Base-by-base conservation (phyloP, 768 basidiomycete species). In the Mycena polygramma region DNA sequence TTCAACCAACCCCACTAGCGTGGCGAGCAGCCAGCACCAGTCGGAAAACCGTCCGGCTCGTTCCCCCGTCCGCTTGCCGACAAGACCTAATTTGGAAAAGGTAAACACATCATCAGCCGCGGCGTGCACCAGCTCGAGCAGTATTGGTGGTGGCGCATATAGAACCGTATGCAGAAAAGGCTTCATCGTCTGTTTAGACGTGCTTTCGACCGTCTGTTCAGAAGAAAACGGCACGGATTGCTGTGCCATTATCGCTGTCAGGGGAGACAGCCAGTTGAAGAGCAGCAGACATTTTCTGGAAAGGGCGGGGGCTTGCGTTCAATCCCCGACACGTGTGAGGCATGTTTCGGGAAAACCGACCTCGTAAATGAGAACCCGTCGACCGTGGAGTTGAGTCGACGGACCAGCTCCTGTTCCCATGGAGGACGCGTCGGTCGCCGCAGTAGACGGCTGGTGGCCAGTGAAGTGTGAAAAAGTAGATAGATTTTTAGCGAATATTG, bases 1-100 rank as follows among this genome's bases (percentile, higher is more conserved):
- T 82, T 95, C 94, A 9, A 95, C 94, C 7, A 96, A 83, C 57
- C 90, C 91, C 15, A 94, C 93, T 37, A 95, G 82, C 0, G 93
- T 96, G 19, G 91, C 84, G 36, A 92, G 81, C 71, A 96, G 86
- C 94, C 94, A 96, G 77, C 94, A 94, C 92, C 92, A 95, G 78
- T 95, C 90, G 2, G 94, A 89, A 75, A 94, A 89, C 14, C 89
- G 87, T 43, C 84, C 93, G 4, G 94, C 94, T 43, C 90, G 87
- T 58, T 88, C 85, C 20, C 94, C 94, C 1, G 87, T 80, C 58
- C 83, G 85, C 73, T 88, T 86, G 7, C 92, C 89, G 6, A 95
- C 73, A 13, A 96, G 80, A 1, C 94, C 94, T 36, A 95, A 80
- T 68, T 83, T 84, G 15, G 92, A 89, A 74, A 91, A 88, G n/a